Conservation (phyloP, 1,139 yeast species). For the Hyphopichia buzzinii region DNA sequence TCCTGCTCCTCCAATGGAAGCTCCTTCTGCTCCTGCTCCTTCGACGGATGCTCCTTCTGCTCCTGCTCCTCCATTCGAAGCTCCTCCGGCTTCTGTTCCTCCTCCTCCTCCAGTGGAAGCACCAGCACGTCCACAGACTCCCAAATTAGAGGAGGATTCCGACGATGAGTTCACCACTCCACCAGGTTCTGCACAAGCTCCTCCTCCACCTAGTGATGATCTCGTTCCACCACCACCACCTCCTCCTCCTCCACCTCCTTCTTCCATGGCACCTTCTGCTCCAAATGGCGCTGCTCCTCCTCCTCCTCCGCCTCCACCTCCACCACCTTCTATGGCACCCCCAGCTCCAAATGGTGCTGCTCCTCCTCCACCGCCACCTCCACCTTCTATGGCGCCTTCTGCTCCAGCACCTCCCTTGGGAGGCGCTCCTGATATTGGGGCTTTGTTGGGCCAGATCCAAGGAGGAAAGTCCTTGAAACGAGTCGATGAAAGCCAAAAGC, state of each 20-base stretch:
- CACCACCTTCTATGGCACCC: slow-evolving; percentile 17
- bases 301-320: slow-evolving; percentile 20
- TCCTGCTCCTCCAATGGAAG: slow-evolving; percentile 6
- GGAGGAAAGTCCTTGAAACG: slow-evolving; percentile 49
- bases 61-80: slow-evolving; percentile 2
- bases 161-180: slow-evolving; percentile 12
- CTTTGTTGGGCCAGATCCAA: slow-evolving; percentile 56
- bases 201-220: slow-evolving; percentile 11
- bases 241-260: slow-evolving; percentile 17
- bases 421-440: slow-evolving; percentile 40
- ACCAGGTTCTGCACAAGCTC: slow-evolving; percentile 17
- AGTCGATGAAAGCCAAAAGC: slow-evolving; percentile 47
- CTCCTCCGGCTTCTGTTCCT: not conserved
- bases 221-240: slow-evolving; percentile 15
- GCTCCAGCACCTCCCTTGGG: slow-evolving; percentile 18
- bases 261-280: slow-evolving; percentile 25
- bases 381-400: slow-evolving; percentile 17
- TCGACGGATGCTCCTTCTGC: slow-evolving; percentile 9
- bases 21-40: slow-evolving; percentile 11
- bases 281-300: slow-evolving; percentile 27
- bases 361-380: slow-evolving; percentile 29
- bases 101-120: slow-evolving; percentile 5
- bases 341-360: slow-evolving; percentile 13
- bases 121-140: not conserved
- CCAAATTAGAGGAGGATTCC: not conserved